Percentiles rank a stretch among this genome's conserved stretches.
These are phyloP conservation scores for Corylus heterophylla DNA, from an alignment of 306 rosid genomes.

Conservation along the genomic window DNA sequence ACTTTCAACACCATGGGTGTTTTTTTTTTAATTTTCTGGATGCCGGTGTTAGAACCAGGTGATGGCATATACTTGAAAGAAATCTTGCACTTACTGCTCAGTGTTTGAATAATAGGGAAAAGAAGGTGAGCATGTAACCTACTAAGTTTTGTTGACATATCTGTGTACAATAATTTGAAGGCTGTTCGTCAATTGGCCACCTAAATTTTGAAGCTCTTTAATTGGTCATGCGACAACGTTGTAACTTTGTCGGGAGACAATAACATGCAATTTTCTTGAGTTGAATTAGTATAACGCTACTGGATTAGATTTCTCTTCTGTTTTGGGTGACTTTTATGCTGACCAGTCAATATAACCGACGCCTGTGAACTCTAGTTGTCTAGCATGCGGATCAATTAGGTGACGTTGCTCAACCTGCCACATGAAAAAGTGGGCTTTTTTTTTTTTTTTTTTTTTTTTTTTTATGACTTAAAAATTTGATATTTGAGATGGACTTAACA, in stretches of 20 bases:
- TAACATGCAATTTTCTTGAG: background rate
- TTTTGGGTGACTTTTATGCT: background rate
- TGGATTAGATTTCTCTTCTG: background rate
- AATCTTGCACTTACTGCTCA: background rate
- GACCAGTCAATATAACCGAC: background rate
- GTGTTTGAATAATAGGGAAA: background rate
- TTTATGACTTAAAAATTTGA: too few species aligned
- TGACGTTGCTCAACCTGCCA: background rate
- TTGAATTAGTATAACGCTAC: background rate
- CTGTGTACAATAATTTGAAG: background rate
- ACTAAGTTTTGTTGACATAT: background rate
- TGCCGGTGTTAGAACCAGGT: background rate
- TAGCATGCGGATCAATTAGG: background rate
- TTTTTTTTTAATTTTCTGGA: background rate
- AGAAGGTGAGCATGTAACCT: background rate
- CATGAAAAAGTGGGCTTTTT: background rate
- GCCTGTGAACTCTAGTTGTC: background rate
- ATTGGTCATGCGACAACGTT: background rate
- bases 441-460: too few species aligned
- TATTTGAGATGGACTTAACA: too few species aligned
- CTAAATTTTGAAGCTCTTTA: background rate
- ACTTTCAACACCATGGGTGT: too few species aligned
- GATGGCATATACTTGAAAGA: background rate
- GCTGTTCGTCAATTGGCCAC: background rate
- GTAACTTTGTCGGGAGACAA: background rate